Base-by-base conservation (phyloP, 177 flowering plant species). In the Vitis hybrid region DNA sequence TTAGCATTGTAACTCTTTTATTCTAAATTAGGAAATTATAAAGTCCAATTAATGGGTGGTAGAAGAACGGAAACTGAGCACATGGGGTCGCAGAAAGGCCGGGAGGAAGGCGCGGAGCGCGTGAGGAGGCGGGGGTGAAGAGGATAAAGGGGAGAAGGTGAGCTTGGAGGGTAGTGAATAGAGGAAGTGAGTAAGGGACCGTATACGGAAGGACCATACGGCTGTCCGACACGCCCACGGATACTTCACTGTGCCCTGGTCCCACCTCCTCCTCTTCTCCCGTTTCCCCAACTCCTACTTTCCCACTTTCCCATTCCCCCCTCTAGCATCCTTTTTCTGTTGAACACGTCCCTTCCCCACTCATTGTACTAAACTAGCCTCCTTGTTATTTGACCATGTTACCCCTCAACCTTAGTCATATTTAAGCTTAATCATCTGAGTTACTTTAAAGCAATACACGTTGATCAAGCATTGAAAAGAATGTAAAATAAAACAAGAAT, bases 201-300 rank as follows among this genome's bases (percentile, higher is more conserved):
- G 90, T 85, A 88, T 84, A 86, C 90, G 95, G 92, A 90, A 80
- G 64, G 77, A 79, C 80, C 75, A 83, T 86, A 86, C 92, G 96
- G 88, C 82, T 72, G 87, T 85, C 89, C 89, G 88, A 87, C 88
- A 84, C 70, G 52, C 72, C 82, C 85, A 81, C 86, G 84, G 87
- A 83, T 77, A 66, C 68, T 65, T 54, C 74, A 72, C 69, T 70
- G 70, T 75, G 32, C 32, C 55, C 11, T 71, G 81, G 70, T 49
- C 77, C 83, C 81, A 80, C 75, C 24, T 40, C 59, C 75, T 72
- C 49, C 46, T 50, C 67, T 65, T 52, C 35, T 50, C 52, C 72
- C 74, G 64, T 27, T 27, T 27, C 50, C 15, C 62, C 60, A 11
- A 46, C 69, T 21, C 62, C 66, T 18, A 35, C 18, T 10, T 7